Base-by-base conservation (phyloP, 2,329 filamentous ascomycete genomes). In the Eutypa lata region DNA sequence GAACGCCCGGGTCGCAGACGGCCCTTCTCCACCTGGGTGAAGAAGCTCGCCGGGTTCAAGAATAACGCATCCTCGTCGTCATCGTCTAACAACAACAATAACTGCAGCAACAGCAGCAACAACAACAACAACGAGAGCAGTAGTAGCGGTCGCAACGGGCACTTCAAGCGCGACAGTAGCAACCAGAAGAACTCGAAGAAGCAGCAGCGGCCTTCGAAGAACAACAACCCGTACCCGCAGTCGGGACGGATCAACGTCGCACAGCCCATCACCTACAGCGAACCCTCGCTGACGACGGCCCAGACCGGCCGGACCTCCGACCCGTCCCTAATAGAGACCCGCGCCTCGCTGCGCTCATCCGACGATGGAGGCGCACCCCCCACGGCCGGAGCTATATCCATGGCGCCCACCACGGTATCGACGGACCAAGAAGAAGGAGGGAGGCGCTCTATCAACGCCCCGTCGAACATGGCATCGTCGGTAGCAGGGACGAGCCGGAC, bases 1-100 rank as follows among this genome's bases (percentile, higher is more conserved):
- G 76, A 76, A 60, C 75, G 80, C 60, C 61, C 73, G 66, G 82
- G 82, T 63, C 88, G 91, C 60, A 87, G 91, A 63, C 86, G 90
- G 58, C 93, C 92, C 22, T 97, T 97, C 68, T 84, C 92, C 46
- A 90, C 87, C 61, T 95, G 93, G 89, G 91, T 99, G 78, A 96
- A 92, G 79, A 92, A 92, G 66, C 83, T 97, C 53, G 87, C 91
- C 56, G 93, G 88, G 69, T 87, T 96, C 73, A 97, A 96, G 71
- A 70, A 67, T 51, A 79, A 76, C 52, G 86, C 86, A 4, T 88
- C 86, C 31, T 83, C 81, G n/a, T 38, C 35, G 6, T 14, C 35
- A 35, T 35, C 31, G 8, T 8, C 31, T 14, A 8, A 7, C 57
- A 79, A 84, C 55, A 78, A 78, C 42, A 54, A 38, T 16, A 18